Evolutionary conservation across 345 rosid genomes (phyloP).

Genomic region (Bretschneidera sinensis): DNA sequence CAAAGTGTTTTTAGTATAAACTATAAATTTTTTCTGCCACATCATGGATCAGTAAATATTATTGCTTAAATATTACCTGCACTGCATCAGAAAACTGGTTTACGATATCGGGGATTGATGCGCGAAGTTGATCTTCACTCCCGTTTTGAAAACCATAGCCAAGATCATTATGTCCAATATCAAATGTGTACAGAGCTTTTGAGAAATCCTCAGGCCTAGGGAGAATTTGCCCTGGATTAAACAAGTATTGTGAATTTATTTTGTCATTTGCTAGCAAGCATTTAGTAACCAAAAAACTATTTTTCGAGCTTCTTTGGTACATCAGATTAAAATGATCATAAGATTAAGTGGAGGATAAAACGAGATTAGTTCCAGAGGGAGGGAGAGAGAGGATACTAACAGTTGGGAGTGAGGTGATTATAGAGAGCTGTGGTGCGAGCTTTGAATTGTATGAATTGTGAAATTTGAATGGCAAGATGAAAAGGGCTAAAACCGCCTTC

Average conservation of each 20-base stretch:
- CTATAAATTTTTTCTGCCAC: too few species aligned
- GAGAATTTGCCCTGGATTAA: slow-evolving; percentile 26
- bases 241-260: not conserved
- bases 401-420: slow-evolving; percentile 4
- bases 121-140: slow-evolving; percentile 40
- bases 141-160: slow-evolving; percentile 41
- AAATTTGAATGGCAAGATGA: slow-evolving; percentile 58
- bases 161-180: slow-evolving; percentile 76
- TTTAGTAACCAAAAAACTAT: not conserved
- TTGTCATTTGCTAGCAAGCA: not conserved
- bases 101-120: slow-evolving; percentile 49
- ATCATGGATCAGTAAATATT: not conserved
- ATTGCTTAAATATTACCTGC: slow-evolving; percentile 40
- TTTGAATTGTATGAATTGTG: slow-evolving; percentile 55
- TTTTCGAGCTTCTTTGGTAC: too few species aligned
- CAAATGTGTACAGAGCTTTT: slow-evolving; percentile 58
- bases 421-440: slow-evolving; percentile 39
- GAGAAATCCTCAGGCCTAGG: slow-evolving; percentile 69
- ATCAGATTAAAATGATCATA: too few species aligned
- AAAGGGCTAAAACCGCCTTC: slow-evolving; percentile 56
- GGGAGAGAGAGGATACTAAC: not conserved
- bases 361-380: too few species aligned
- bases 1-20: too few species aligned
- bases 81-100: slow-evolving; percentile 41
- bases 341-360: too few species aligned